Evolutionary conservation across 1,284 basidiomycete species (phyloP).

Genomic region (Papiliotrema laurentii): DNA sequence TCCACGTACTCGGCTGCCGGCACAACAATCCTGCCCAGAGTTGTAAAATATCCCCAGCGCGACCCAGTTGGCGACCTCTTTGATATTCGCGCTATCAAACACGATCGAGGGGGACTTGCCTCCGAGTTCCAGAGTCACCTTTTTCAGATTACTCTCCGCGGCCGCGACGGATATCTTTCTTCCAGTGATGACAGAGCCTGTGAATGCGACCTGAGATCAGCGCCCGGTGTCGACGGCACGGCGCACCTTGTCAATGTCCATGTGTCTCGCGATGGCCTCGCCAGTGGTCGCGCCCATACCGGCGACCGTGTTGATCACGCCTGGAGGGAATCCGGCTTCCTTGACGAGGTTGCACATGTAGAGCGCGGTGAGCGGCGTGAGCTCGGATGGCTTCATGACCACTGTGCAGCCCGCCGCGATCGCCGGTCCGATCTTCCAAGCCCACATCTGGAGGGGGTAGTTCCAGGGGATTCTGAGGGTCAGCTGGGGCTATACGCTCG

Average conservation of each 20-base stretch:
- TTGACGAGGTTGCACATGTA: conserved; percentile 49
- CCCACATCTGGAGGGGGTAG: conserved; percentile 87
- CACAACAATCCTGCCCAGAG: conserved; percentile 34
- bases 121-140: conserved; percentile 55
- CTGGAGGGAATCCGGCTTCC: conserved; percentile 71
- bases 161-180: conserved; percentile 79
- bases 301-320: conserved; percentile 81
- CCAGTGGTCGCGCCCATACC: conserved; percentile 80
- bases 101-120: conserved; percentile 48
- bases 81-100: conserved; percentile 53
- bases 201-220: conserved; percentile 43
- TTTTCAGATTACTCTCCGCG: conserved; percentile 79
- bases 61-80: conserved; percentile 64
- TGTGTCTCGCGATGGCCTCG: conserved; percentile 71
- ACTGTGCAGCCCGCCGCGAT: conserved; percentile 59
- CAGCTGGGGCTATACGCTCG: background rate
- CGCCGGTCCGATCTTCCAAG: conserved; percentile 87
- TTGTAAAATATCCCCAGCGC: conserved; percentile 39
- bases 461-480: conserved; percentile 77
- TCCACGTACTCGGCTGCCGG: conserved; percentile 65
- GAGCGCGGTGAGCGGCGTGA: conserved; percentile 83
- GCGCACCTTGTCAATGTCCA: conserved; percentile 66
- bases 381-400: conserved; percentile 69
- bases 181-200: conserved; percentile 67
- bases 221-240: background rate